Conservation (phyloP, 495 filamentous ascomycete species). For the Xylaria cubensis region DNA sequence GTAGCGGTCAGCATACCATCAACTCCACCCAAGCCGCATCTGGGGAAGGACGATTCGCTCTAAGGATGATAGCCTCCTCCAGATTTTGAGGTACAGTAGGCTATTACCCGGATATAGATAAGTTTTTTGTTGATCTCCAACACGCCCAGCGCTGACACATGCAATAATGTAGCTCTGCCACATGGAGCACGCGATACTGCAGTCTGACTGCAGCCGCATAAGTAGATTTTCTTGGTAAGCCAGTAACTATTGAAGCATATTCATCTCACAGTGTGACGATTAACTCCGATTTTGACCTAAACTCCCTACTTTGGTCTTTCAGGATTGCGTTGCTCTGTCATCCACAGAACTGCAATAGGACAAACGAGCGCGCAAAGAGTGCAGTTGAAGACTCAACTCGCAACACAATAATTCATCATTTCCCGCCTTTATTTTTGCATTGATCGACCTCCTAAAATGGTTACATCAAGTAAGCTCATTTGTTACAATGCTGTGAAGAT, state of each 20-base stretch:
- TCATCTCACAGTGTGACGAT: neutral
- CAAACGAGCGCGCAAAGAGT: neutral
- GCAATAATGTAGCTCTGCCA: neutral
- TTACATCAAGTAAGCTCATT: neutral
- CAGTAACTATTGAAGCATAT: neutral
- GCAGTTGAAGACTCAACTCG: neutral
- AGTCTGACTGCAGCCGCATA: neutral
- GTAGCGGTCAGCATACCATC: conserved; percentile 17
- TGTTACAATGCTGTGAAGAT: neutral
- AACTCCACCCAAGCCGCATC: neutral
- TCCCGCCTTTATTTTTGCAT: conserved; percentile 1
- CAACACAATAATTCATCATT: neutral
- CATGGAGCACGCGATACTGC: neutral
- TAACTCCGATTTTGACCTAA: neutral
- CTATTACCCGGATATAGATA: neutral
- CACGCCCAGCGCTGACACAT: neutral
- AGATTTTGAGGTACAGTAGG: neutral
- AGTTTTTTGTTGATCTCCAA: neutral
- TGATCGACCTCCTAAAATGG: neutral
- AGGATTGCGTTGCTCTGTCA: neutral
- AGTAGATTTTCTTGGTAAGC: neutral
- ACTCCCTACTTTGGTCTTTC: neutral
- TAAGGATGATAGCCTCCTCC: neutral
- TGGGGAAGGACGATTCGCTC: neutral
- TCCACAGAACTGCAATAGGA: neutral